Evolutionary conservation across 1,139 yeast genomes (phyloP).

Genomic region (Magnusiomyces tetraspermus): DNA sequence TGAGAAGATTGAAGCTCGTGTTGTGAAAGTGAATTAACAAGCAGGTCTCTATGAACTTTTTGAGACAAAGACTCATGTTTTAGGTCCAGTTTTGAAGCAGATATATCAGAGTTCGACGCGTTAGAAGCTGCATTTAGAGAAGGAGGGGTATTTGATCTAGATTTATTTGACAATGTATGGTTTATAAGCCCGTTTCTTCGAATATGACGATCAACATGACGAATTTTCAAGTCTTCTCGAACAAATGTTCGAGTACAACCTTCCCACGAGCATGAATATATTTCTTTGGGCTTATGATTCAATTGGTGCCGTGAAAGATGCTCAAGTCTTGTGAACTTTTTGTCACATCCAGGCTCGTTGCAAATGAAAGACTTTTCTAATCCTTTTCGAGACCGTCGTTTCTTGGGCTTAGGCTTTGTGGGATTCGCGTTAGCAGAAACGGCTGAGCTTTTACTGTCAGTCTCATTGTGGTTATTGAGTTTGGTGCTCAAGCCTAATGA

Average conservation of each 20-base stretch:
- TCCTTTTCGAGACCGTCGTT: conserved; percentile 29
- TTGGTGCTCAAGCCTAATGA: too few relatives aligned
- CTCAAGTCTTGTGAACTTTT: conserved; percentile 47
- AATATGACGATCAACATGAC: conserved; percentile 13
- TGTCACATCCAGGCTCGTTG: conserved; percentile 47
- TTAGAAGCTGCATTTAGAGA: too few relatives aligned
- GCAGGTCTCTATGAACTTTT: too few relatives aligned
- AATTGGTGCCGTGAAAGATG: conserved; percentile 35
- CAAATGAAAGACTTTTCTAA: conserved; percentile 35
- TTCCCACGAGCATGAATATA: conserved; percentile 13
- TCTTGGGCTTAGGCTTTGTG: too few relatives aligned
- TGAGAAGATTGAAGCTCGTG: too few relatives aligned
- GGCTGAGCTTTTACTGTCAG: too few relatives aligned
- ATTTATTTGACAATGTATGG: background rate
- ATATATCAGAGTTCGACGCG: too few relatives aligned
- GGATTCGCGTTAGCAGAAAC: too few relatives aligned
- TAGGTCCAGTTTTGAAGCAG: too few relatives aligned
- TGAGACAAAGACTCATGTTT: too few relatives aligned
- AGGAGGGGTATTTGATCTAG: background rate
- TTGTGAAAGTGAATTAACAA: too few relatives aligned
- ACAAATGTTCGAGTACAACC: conserved; percentile 13
- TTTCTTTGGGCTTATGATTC: conserved; percentile 13
- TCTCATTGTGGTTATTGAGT: too few relatives aligned
- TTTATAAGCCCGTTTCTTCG: background rate
- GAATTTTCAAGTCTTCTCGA: conserved; percentile 12